Evolutionary conservation across 2,329 filamentous ascomycete genomes (phyloP), one percentile per base, ranked within the genome.

Genomic region (Colletotrichum echinochloae): DNA sequence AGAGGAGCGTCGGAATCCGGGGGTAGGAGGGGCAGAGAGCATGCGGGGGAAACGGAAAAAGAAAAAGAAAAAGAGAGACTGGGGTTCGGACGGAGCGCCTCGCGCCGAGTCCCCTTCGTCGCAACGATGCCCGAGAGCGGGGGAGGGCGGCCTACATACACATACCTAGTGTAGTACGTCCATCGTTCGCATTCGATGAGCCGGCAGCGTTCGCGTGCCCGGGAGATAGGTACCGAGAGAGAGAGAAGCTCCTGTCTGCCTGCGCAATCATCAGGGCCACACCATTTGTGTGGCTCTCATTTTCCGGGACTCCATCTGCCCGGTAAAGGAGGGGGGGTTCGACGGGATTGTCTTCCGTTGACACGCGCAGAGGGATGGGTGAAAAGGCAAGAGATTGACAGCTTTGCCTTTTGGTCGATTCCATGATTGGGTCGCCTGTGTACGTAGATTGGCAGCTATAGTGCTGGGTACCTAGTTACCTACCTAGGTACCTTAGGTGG

Each of bases 361-460:
- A 55, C 14, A 55, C n/a, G 23, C n/a, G 30, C 33, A 9, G 1
- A 37, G 26, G 20, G 41, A 37, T 11, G 12, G 20, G 51, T 44
- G 20, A 18, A 18, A 20, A 28, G 49, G 30, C 18, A 41, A 41
- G 59, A 30, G 54, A n/a, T n/a, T 49, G 62, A 70, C 5, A 30
- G 37, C 37, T 26, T 46, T 46, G n/a, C 16, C n/a, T 4, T 48
- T 62, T 28, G 18, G 51, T 23, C 41, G 20, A 56, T 46, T n/a
- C 14, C n/a, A 20, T 70, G 55, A 70, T 65, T 65, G 66, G 61
- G 18, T 39, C 61, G 62, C 61, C 55, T 44, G 12, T 33, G n/a
- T n/a, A n/a, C n/a, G n/a, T n/a, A n/a, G n/a, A n/a, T n/a, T n/a
- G n/a, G n/a, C n/a, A n/a, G n/a, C n/a, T n/a, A n/a, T n/a, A n/a